Evolutionary conservation across 306 rosid species (phyloP), one percentile per base, ranked within the genome.

Genomic region (Acacia crassicarpa): DNA sequence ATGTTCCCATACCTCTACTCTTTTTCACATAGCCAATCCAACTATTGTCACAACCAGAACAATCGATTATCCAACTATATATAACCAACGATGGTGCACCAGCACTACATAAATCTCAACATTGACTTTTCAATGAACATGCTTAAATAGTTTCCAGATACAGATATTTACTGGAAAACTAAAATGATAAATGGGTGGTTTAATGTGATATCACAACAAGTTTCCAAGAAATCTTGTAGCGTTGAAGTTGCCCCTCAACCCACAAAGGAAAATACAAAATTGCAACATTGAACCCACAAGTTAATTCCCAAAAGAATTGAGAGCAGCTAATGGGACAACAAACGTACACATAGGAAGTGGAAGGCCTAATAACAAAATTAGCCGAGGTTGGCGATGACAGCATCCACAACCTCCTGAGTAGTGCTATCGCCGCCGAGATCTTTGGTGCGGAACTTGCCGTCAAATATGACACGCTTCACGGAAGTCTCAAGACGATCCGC

Each of bases 401-500:
- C 97, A 33, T 91, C 92, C 58, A 88, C 85, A 30, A 91, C 90
- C 87, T 91, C 89, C 53, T 91, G 93, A 2, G 94, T 90, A 20
- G 80, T 48, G 84, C 93, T 89, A 80, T 3, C 72, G 59, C 98
- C 98, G 3, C 97, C 94, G 20, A 93, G 98, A 85, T 93, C 98
- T 76, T 90, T 91, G 2, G 97, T 89, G 20, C 86, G 83, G 82
- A 77, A 75, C 46, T 87, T 89, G 63, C 97, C 89, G 78, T 84
- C 97, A 0, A 32, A 84, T 30, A 91, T 90, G 9, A 93, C 93
- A 6, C 88, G 89, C 83, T 91, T 85, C 65, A 93, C 97, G 0
- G 97, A 92, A 45, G 94, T 91, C 80, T 91, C 98, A 13, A 91
- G 90, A 30, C 97, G 91, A 66, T 93, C 97, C 0, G 98, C 98